Base-by-base conservation (phyloP, 306 rosid species). In the Rosa multiflora region DNA sequence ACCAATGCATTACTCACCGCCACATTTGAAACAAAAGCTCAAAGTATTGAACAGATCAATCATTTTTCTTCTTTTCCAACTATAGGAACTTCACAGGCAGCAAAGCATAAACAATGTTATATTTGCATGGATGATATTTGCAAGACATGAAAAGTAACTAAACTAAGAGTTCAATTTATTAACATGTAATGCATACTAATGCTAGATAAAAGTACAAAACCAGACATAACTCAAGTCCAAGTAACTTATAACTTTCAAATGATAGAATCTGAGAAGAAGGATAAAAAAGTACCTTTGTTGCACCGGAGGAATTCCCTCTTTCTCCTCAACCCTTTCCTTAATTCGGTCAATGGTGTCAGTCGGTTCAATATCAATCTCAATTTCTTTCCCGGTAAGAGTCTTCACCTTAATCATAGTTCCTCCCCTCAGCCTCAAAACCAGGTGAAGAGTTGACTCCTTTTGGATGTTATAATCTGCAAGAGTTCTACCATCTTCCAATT, bases 401-500 rank as follows among this genome's bases (percentile, higher is more conserved):
- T 93, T 95, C 81, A 95, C 99, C 90, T 95, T 95, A 70, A 95
- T 95, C 99, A 95, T 95, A 66, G 99, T 95, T 70, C 99, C 99
- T 70, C 98, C 99, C 83, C 99, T 86, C 40, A 95, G 93, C 94
- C 99, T 92, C 88, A 95, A 86, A 51, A 95, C 98, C 67, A 91
- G 87, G 85, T 92, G 97, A 82, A 95, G 99, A 4, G 99, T 95
- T 0, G 99, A 95, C 85, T 92, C 99, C 93, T 95, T 92, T 79
- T 95, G 98, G 62, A 95, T 95, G 88, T 91, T 95, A 72, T 91
- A 95, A 83, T 95, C 96, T 52, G 99, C 98, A 82, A 95, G 98
- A 53, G 98, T 90, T 75, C 96, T 89, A 0, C 98, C 99, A 89
- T 95, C 98, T 88, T 95, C 97, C 87, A 95, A 88, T 87, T 95